Base-by-base conservation (phyloP, 768 basidiomycete species). In the Rhodotorula graminis region DNA sequence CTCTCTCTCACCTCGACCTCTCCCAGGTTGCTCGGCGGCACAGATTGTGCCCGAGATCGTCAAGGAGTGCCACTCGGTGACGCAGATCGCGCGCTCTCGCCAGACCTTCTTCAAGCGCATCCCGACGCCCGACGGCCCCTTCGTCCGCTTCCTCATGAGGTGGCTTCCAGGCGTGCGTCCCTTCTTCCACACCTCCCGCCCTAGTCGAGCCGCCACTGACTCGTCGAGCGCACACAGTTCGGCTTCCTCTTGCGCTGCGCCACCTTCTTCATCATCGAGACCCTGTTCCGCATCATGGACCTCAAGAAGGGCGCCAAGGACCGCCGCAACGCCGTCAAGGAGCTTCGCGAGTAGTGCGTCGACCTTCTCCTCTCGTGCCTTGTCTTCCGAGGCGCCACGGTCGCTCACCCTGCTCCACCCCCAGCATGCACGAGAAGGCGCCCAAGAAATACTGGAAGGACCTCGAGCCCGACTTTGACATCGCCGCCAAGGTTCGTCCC, bases 371-470 rank as follows among this genome's bases (percentile, higher is more conserved):
- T n/a, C 12, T 10, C 59, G 5, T 55, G 7, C 4, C n/a, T 16
- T 23, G 2, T 1, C 19, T 16, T 0, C 33, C 29, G 65, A 58
- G 8, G 2, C 33, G 49, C 46, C 14, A 10, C 23, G 31, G 33
- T 31, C 5, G 37, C 14, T 2, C 9, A 16, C 1, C 44, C 7
- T 14, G 31, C n/a, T n/a, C n/a, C n/a, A n/a, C n/a, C n/a, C n/a
- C n/a, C 52, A 75, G 71, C 65, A 72, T 77, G 29, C 37, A 50
- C 3, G 61, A 67, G 21, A 58, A 23, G 3, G 77, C 77, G 33
- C 77, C 77, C 3, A 42, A 73, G 62, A 71, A 79, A 53, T 79
- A 79, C 70, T 73, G 72, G 62, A 62, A 78, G 23, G 62, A 61
- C 3, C 66, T 79, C 47, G 62, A 65, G 23, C 75, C 79, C 12